Percentiles rank a stretch among this genome's conserved stretches.
phyloP scores from a whole-genome alignment of 805 yeast species.

The Yarrowia hollandica region DNA sequence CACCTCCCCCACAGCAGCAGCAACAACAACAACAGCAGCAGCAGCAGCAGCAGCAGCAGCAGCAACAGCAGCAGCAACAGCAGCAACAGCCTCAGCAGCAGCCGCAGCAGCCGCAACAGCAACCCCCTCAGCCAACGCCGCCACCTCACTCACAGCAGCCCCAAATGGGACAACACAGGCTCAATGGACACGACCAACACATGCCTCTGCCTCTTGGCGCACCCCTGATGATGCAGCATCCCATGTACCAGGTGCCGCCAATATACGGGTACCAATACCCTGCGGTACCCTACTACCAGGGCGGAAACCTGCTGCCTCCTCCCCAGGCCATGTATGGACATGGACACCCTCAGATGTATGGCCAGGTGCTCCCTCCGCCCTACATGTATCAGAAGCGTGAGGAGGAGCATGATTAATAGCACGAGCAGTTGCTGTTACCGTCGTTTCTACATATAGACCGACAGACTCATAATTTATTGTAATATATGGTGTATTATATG shows the following conservation, averaged over 20 bases:
- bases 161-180: not conserved
- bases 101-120: not conserved
- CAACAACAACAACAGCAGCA: not conserved
- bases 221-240: constrained; percentile 25
- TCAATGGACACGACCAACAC: constrained; percentile 22
- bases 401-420: not conserved
- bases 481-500: constrained; percentile 25
- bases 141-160: not conserved
- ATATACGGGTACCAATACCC: constrained; percentile 27
- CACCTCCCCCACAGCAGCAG: not conserved
- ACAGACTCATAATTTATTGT: constrained; percentile 24
- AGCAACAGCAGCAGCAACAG: not conserved
- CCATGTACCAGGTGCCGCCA: constrained; percentile 27
- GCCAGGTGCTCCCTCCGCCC: constrained; percentile 20
- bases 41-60: not conserved
- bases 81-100: not conserved
- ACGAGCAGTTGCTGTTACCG: not conserved
- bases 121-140: not conserved
- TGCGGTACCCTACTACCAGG: constrained; percentile 20
- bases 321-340: constrained; percentile 25
- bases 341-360: constrained; percentile 23
- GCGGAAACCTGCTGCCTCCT: constrained; percentile 11
- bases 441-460: not conserved
- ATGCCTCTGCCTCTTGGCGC: constrained; percentile 22
- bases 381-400: constrained; percentile 23